Evolutionary conservation across 2,329 filamentous ascomycete species (phyloP), one percentile per base, ranked within the genome.

Genomic region (Talaromyces sp.): DNA sequence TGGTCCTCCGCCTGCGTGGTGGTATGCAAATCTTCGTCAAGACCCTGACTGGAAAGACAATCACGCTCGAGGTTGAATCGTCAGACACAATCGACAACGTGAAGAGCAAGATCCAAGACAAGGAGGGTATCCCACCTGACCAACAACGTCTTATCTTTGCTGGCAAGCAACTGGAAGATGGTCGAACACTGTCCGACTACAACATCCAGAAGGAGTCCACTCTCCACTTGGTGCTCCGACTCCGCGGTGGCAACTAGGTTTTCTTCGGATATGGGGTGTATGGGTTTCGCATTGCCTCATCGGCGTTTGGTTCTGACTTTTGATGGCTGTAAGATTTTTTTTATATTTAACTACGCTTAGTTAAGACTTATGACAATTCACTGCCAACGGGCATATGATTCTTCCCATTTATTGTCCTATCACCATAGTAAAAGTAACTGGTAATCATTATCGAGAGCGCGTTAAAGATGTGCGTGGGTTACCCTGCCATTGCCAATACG

Each of bases 1-100:
- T 93, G 59, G 90, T 93, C 53, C 86, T 93, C 26, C 88, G 90
- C 73, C 86, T 93, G 6, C 89, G 89, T 78, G 89, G 89, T 82
- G 89, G 89, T 77, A 91, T 90, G 88, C 84, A 93, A 70, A 92
- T 92, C 67, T 93, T 93, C 67, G 89, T 93, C 72, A 93, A 91
- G 83, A 91, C 89, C 0, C 79, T 93, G 1, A 93, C 90, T 0
- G 86, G 86, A 32, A 88, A 88, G 82, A 89, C 86, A 0, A 88
- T 89, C 66, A 88, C 86, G 2, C 70, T 89, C 38, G 86, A 89
- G 67, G 86, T 89, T 13, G 86, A 89, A 71, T 84, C 81, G 1
- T 87, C 84, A 2, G 86, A 89, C 65, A 89, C 86, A 2, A 89
- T 89, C 64, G 86, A 89, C 73, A 89, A 89, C 66, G 86, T 89